Conservation (phyloP, 441 rosid species). For the Populus tomentosa region DNA sequence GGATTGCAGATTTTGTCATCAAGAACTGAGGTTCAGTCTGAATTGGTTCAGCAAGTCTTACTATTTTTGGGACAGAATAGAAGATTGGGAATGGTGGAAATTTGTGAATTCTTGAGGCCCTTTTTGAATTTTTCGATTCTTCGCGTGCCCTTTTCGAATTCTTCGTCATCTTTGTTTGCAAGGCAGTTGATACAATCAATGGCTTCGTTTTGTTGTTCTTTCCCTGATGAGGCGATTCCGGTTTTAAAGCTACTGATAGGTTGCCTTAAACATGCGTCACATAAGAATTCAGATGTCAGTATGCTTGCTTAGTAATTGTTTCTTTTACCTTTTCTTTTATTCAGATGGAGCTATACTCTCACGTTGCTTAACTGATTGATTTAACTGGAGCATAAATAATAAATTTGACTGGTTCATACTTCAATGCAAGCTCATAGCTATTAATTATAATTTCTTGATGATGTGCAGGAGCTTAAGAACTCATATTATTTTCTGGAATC, state of each 20-base stretch:
- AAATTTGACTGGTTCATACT: not conserved
- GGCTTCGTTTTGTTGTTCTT: slow-evolving; percentile 79
- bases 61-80: slow-evolving; percentile 52
- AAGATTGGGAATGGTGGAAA: slow-evolving; percentile 50
- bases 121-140: slow-evolving; percentile 56
- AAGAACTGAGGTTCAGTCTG: slow-evolving; percentile 57
- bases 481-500: slow-evolving; percentile 43
- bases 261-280: slow-evolving; percentile 52
- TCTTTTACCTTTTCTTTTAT: not conserved
- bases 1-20: slow-evolving; percentile 62
- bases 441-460: slow-evolving; percentile 20
- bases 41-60: slow-evolving; percentile 67
- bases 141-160: slow-evolving; percentile 42
- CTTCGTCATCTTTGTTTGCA: slow-evolving; percentile 40
- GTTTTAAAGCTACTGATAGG: slow-evolving; percentile 53
- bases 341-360: not conserved
- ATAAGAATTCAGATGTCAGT: slow-evolving; percentile 51
- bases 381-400: not conserved
- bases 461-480: slow-evolving; percentile 57
- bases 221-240: slow-evolving; percentile 52
- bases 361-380: not conserved
- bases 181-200: slow-evolving; percentile 65
- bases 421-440: slow-evolving; percentile 12
- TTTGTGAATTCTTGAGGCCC: slow-evolving; percentile 76
- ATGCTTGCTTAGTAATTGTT: not conserved